Evolutionary conservation across 306 rosid genomes (phyloP).

Genomic region (Fagus crenata): DNA sequence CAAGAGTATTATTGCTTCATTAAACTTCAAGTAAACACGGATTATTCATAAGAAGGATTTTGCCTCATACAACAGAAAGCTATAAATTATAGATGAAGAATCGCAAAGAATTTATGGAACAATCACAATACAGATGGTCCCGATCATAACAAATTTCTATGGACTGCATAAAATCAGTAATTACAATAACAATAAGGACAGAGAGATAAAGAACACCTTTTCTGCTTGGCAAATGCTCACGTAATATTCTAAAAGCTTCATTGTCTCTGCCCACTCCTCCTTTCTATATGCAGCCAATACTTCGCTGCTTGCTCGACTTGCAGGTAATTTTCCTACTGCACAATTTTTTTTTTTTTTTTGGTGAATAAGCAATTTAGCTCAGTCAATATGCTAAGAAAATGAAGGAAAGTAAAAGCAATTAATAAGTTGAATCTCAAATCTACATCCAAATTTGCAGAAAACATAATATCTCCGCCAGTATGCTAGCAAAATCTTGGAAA

Average conservation of each 20-base stretch:
- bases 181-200: background rate
- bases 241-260: constrained; percentile 48
- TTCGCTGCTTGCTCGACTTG: constrained; percentile 56
- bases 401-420: background rate
- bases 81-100: background rate
- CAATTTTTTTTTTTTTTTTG: constrained; percentile 1
- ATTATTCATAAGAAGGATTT: background rate
- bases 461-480: background rate
- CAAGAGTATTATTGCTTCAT: background rate
- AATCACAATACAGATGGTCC: background rate
- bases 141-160: background rate
- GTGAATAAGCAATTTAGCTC: background rate
- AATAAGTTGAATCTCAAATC: background rate
- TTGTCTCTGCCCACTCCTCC: constrained; percentile 56
- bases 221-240: constrained; percentile 50
- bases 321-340: constrained; percentile 89
- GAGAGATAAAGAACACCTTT: constrained; percentile 45
- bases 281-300: constrained; percentile 65
- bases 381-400: background rate
- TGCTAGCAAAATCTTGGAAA: background rate
- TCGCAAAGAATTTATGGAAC: too few relatives aligned
- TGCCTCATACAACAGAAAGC: background rate
- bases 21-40: background rate
- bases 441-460: background rate
- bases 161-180: background rate